Evolutionary conservation across 768 basidiomycete genomes (phyloP), one percentile per base, ranked within the genome.

Genomic region (Butyriboletus loyo): DNA sequence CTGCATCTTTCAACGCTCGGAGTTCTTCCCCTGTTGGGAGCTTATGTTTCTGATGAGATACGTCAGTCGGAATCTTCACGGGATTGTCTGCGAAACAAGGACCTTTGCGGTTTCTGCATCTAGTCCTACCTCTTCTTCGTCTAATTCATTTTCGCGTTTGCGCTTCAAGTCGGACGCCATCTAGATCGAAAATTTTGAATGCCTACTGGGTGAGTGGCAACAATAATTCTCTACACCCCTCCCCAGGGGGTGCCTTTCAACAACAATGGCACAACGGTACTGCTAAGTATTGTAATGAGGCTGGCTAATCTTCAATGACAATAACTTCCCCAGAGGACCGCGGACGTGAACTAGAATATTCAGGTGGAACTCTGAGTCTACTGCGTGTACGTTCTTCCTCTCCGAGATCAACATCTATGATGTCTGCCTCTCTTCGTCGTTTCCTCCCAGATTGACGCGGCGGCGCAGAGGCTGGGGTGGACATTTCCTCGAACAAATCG

Each of bases 21-120:
- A 93, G 72, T 66, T 93, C 89, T 53, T 82, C 79, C 41, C 85
- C 85, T 17, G 82, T 83, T 15, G 86, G 86, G 4, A 84, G 81
- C 56, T 78, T 81, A 35, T 66, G 64, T 57, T 64, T 64, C 61
- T 64, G 57, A n/a, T n/a, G 15, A 8, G 32, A 28, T 0, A 11
- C 3, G 25, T 59, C 17, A 46, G 60, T 42, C 32, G 32, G 17
- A 36, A 13, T 8, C 4, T 11, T 21, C 8, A 32, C 10, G 30
- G 3, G 19, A 8, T 22, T 22, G 8, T n/a, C 17, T 19, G 49
- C 28, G 5, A 46, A 39, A 46, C n/a, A 25, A 46, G 43, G 28
- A 65, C 64, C 63, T 63, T 64, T 50, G 24, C 4, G 11, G 10
- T 27, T 19, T 54, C 63, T 27, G 21, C 45, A 17, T 55, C 53